Conservation (phyloP, 371 early-diverging fungal species). For the Enteropsectra breve region DNA sequence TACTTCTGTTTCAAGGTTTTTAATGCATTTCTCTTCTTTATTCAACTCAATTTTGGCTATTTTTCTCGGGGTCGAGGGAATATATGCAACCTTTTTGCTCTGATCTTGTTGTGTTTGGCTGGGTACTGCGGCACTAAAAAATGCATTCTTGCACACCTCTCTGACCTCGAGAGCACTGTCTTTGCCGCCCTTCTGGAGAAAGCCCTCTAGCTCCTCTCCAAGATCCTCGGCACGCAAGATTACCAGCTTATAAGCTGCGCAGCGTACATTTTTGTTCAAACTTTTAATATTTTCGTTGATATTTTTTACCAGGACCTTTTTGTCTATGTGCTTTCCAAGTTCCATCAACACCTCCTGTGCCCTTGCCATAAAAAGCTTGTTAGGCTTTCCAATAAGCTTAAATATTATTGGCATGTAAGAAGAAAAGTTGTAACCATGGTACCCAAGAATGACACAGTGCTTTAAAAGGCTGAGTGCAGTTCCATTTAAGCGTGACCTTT, state of each 20-base stretch:
- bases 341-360: constrained; percentile 21
- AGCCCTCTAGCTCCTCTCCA: constrained; percentile 2
- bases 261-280: constrained; percentile 43
- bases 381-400: constrained; percentile 39
- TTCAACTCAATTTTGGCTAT: too few relatives aligned
- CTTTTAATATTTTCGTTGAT: constrained; percentile 15
- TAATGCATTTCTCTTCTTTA: too few relatives aligned
- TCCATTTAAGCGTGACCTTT: constrained; percentile 44
- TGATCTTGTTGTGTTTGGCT: too few relatives aligned
- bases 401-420: constrained; percentile 16
- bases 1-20: too few relatives aligned
- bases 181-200: constrained; percentile 28
- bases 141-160: constrained; percentile 23
- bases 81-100: too few relatives aligned
- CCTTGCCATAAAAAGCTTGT: constrained; percentile 31
- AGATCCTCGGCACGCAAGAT: not conserved
- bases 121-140: too few relatives aligned
- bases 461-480: constrained; percentile 32
- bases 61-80: too few relatives aligned
- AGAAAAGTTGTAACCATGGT: constrained; percentile 1
- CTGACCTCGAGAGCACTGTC: constrained; percentile 40
- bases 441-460: constrained; percentile 7
- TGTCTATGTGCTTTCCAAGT: constrained; percentile 18
- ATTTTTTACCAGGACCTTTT: constrained; percentile 6
- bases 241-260: constrained; percentile 27